Evolutionary conservation across 108 stramenopile genomes (phyloP).

Genomic region (Fragilariopsis cylindrus): DNA sequence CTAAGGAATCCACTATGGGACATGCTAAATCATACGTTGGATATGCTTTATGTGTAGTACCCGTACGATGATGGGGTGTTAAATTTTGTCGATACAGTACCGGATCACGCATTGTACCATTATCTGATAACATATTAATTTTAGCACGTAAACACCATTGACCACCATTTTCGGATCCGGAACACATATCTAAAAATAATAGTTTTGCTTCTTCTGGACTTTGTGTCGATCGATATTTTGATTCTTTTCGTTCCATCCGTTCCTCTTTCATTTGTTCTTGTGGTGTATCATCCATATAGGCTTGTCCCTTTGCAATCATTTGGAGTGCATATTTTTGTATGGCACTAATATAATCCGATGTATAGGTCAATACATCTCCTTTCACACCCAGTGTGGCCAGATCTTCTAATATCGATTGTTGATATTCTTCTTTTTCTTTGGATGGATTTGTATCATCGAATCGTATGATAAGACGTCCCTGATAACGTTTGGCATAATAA

Average conservation of each 20-base stretch:
- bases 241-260: constrained; percentile 72
- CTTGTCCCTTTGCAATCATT: constrained; percentile 90
- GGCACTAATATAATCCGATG: constrained; percentile 92
- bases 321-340: constrained; percentile 83
- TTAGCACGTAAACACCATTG: constrained; percentile 98
- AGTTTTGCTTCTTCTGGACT: constrained; percentile 73
- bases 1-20: constrained; percentile 98
- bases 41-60: constrained; percentile 97
- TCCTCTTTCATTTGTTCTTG: constrained; percentile 93
- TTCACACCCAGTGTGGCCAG: constrained; percentile 79
- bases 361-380: constrained; percentile 90
- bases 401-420: constrained; percentile 87
- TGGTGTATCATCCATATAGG: constrained; percentile 99
- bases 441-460: constrained; percentile 99
- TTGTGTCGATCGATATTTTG: constrained; percentile 75
- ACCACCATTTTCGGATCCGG: constrained; percentile 74
- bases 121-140: constrained; percentile 93
- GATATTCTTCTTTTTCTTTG: constrained; percentile 99
- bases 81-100: constrained; percentile 95
- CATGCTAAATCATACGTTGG: constrained; percentile 99
- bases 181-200: constrained; percentile 87
- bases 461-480: constrained; percentile 87
- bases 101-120: constrained; percentile 98
- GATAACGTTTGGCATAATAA: constrained; percentile 96
- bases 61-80: constrained; percentile 95